Evolutionary conservation across 2,329 filamentous ascomycete species (phyloP).

Genomic region (Ophidiomyces ophidiicola): DNA sequence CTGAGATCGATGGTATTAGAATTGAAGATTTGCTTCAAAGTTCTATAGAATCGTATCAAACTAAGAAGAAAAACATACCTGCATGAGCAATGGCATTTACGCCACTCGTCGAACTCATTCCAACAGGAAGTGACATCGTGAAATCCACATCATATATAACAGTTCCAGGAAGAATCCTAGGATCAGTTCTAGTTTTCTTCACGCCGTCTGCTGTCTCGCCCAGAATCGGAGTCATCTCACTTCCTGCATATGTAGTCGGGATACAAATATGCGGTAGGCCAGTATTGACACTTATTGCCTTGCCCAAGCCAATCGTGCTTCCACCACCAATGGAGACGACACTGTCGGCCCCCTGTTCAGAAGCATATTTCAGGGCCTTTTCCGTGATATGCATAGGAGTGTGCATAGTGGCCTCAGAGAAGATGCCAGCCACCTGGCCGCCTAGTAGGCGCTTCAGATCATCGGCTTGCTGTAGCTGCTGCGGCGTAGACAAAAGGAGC

Average conservation of each 20-base stretch:
- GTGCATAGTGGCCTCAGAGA: constrained; percentile 50
- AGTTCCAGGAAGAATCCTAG: constrained; percentile 47
- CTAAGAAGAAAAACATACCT: constrained; percentile 24
- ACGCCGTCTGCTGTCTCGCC: constrained; percentile 48
- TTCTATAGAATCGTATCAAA: neutral
- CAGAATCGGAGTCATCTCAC: constrained; percentile 54
- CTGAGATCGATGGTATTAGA: constrained; percentile 21
- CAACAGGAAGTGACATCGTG: constrained; percentile 46
- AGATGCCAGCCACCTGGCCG: constrained; percentile 39
- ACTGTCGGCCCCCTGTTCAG: constrained; percentile 39
- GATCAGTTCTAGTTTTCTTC: constrained; percentile 47
- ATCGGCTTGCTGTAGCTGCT: constrained; percentile 39
- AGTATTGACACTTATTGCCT: constrained; percentile 44
- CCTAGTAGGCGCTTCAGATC: constrained; percentile 36
- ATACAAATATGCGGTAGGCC: constrained; percentile 47
- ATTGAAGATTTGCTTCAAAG: neutral
- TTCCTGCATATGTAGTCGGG: constrained; percentile 50
- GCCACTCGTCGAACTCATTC: constrained; percentile 46
- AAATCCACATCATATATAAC: constrained; percentile 55
- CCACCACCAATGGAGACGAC: constrained; percentile 52
- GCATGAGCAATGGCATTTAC: constrained; percentile 56
- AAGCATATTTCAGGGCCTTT: constrained; percentile 40
- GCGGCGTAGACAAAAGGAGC: constrained; percentile 46
- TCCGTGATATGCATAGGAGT: constrained; percentile 48
- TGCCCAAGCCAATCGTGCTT: constrained; percentile 51